Evolutionary conservation across 768 basidiomycete genomes (phyloP), one percentile per base, ranked within the genome.

Genomic region (Podaxis sp.): DNA sequence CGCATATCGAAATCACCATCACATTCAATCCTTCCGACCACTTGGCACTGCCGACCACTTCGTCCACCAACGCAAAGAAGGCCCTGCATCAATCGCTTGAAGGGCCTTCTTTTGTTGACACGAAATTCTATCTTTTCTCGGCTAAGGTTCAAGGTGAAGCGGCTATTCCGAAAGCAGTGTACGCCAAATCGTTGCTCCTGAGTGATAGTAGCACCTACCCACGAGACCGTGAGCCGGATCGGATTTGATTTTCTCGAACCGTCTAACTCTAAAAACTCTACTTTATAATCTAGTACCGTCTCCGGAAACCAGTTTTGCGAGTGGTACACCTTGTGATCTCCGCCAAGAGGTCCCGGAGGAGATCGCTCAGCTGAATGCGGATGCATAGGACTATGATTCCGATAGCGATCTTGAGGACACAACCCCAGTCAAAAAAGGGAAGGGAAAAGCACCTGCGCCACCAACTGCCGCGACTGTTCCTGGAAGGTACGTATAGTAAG

Each of bases 81-180:
- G 59, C 21, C 27, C 23, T 60, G 14, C 28, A 13, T 1, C 28
- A 44, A 14, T 53, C 59, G 27, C 59, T 60, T 5, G 59, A 60
- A n/a, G 42, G 32, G 1, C 59, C 59, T 5, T 46, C 51, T 14
- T 60, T 60, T 42, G 52, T 56, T 14, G 63, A 63, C 21, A 48
- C 55, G 13, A 63, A 63, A 27, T 63, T 63, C 50, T 63, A 57
- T 36, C 59, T 63, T 11, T 57, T 53, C n/a, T 63, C 59, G 1
- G 38, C 59, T 5, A 51, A 44, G 14, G 23, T 51, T 0, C 48
- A 50, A 46, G 42, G 55, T 16, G 37, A 28, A 18, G 25, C 53
- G 28, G 46, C 35, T 13, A 14, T 21, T 10, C 57, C 59, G 3
- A 55, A 48, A 32, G 36, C 48, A 11, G 25, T 63, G 0, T 63